Evolutionary conservation across 768 basidiomycete genomes (phyloP).

Genomic region (Tephrocybe sp.): DNA sequence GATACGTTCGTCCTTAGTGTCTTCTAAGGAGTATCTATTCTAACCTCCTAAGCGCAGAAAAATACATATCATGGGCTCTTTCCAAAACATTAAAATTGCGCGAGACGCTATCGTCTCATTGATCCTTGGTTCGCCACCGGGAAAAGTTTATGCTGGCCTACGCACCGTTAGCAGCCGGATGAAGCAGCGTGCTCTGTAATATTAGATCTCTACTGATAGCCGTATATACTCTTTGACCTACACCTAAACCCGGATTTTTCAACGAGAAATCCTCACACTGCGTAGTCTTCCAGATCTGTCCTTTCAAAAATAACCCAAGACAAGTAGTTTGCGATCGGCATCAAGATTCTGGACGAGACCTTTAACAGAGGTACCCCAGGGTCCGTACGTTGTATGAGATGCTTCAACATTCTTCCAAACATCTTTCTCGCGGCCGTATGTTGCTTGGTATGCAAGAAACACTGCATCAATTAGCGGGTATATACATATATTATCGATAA

Average conservation of each 20-base stretch:
- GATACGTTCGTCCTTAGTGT: slow-evolving; percentile 80
- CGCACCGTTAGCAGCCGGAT: slow-evolving; percentile 89
- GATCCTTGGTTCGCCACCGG: slow-evolving; percentile 93
- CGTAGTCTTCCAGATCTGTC: no score
- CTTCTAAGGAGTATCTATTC: background rate
- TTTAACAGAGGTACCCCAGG: no score
- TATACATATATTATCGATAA: background rate
- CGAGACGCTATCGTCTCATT: slow-evolving; percentile 94
- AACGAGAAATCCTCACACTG: no score
- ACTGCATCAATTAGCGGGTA: background rate
- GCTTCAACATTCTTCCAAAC: no score
- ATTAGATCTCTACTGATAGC: slow-evolving; percentile 4
- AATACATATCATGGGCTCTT: slow-evolving; percentile 98
- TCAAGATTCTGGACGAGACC: no score
- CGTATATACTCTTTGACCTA: slow-evolving; percentile 2
- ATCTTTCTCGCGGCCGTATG: no score
- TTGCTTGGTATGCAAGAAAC: no score
- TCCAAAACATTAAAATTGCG: slow-evolving; percentile 98
- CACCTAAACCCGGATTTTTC: background rate
- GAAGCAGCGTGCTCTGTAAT: slow-evolving; percentile 85
- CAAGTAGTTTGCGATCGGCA: no score
- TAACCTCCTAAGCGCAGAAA: slow-evolving; percentile 67
- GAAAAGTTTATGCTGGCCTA: slow-evolving; percentile 88
- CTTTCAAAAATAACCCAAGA: no score
- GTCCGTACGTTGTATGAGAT: no score